Evolutionary conservation across 208 protist species (phyloP).

Genomic region (Balamuthia mandrillaris): DNA sequence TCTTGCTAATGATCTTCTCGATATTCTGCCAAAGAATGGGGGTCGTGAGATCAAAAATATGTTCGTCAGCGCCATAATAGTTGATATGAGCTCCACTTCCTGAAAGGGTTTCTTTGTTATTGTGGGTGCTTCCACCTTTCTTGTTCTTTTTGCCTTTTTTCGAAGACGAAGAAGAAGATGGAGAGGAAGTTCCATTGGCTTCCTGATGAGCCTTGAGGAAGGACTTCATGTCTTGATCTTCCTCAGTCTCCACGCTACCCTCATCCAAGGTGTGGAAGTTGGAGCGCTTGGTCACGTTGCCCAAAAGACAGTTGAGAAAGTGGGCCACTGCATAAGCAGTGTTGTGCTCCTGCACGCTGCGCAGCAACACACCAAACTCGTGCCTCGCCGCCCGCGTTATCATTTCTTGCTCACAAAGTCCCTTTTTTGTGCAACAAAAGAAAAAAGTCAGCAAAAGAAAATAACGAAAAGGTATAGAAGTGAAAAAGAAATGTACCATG

Average conservation of each 20-base stretch:
- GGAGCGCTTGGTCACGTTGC: background rate
- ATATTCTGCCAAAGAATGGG: too few species aligned
- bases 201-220: background rate
- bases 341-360: background rate
- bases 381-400: constrained; percentile 46
- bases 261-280: background rate
- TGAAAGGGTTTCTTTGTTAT: background rate
- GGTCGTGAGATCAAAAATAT: too few species aligned
- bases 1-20: too few species aligned
- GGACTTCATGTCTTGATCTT: background rate
- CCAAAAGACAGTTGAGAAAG: constrained; percentile 60
- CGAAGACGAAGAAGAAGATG: background rate
- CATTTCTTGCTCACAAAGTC: constrained; percentile 58
- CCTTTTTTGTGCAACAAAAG: background rate
- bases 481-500: background rate
- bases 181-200: background rate
- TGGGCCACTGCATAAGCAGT: constrained; percentile 20
- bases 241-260: background rate
- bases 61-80: too few species aligned
- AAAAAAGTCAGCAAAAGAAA: background rate
- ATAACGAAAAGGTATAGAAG: background rate
- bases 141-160: constrained; percentile 4
- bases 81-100: too few species aligned
- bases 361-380: constrained; percentile 34
- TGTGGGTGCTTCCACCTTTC: background rate